Base-by-base conservation (phyloP, 78 protist species). In the Guillardia theta region DNA sequence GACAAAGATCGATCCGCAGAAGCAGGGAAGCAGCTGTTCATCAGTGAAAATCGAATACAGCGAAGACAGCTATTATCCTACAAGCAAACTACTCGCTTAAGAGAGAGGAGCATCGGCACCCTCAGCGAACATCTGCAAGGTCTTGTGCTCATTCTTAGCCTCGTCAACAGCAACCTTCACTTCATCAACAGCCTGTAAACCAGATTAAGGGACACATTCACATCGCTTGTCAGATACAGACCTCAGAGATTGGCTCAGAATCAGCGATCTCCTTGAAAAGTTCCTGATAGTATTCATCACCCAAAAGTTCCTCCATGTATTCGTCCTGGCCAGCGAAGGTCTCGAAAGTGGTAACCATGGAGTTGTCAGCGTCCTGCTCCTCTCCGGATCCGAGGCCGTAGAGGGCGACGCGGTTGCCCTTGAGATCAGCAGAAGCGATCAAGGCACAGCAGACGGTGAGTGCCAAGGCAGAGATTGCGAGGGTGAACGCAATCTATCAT, bases 311-410 rank as follows among this genome's bases (percentile, higher is more conserved):
- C 90, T 78, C 33, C 44, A 78, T 43, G 44, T 36, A 78, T 9
- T 78, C 90, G 9, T 78, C 90, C 90, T 78, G 53, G 5, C 50
- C 90, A 43, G 39, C 90, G 48, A 78, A 78, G 48, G 90, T 78
- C 90, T 18, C 48, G 48, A 78, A 78, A 30, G 90, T 78, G 90
- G 90, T 78, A n/a, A 30, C 90, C 19, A 78, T 78, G 10, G 90
- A 18, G 90, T 78, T 78, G 24, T 37, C 90, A 36, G 41, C 90
- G 15, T 78, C 90, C 90, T 78, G 90, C 90, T 78, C 90, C 90
- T 78, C 90, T 24, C 90, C 90, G 12, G 90, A 78, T 45, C 90
- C 90, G 33, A 78, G 90, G 33, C 90, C 90, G 48, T 78, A 78
- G 3, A 78, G 90, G 83, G 22, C 83, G 9, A 36, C 39, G 24